phyloP scores from a whole-genome alignment of 2,329 filamentous ascomycete species.

The Plenodomus biglobosus region DNA sequence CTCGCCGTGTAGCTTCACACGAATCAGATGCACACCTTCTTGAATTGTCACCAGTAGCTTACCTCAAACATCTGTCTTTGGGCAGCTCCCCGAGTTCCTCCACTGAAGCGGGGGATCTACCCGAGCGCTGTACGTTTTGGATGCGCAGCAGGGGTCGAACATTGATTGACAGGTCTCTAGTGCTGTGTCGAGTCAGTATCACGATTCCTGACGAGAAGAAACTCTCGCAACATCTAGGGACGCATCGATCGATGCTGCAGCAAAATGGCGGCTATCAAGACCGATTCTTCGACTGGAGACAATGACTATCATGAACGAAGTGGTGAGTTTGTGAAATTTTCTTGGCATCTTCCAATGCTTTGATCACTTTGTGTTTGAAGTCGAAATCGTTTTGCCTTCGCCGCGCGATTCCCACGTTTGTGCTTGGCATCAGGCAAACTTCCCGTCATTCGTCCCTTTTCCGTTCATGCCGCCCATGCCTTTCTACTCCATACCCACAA shows the following conservation, averaged over 20 bases:
- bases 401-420: conserved; percentile 28
- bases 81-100: not conserved
- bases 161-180: conserved; percentile 26
- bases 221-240: conserved; percentile 15
- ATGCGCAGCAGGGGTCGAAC: conserved; percentile 22
- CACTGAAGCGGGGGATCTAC: not conserved
- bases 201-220: conserved; percentile 7
- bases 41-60: not conserved
- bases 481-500: conserved; percentile 17
- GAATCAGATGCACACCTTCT: not conserved
- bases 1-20: not conserved
- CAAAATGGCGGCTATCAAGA: conserved; percentile 42
- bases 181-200: conserved; percentile 8
- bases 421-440: conserved; percentile 19
- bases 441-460: conserved; percentile 23
- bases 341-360: conserved; percentile 27
- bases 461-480: conserved; percentile 13
- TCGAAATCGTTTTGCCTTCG: conserved; percentile 36
- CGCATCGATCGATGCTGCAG: conserved; percentile 32
- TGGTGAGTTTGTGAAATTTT: conserved; percentile 31
- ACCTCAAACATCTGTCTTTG: too few species aligned
- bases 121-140: conserved; percentile 24
- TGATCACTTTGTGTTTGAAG: conserved; percentile 34
- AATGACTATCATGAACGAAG: conserved; percentile 36
- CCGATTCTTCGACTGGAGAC: conserved; percentile 36